Percentiles rank a stretch among this genome's conserved stretches.
Evolutionary conservation across 345 rosid genomes (phyloP).

Genomic region (Syzygium grande): DNA sequence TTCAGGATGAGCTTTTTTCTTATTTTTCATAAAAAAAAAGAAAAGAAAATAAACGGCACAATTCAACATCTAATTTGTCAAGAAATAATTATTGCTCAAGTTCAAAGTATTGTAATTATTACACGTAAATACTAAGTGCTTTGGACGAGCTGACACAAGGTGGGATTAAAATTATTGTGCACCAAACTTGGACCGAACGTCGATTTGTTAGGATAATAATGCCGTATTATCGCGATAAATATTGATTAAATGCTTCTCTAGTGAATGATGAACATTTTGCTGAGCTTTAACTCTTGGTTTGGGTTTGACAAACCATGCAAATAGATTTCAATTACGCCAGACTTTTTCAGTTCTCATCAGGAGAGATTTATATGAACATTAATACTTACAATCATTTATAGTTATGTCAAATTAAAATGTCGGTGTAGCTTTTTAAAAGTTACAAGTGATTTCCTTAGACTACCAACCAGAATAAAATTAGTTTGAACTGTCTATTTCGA

Average conservation of each 20-base stretch:
- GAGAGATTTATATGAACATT: too few relatives aligned
- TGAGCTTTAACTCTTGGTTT: neutral
- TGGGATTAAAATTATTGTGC: neutral
- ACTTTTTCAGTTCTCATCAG: neutral
- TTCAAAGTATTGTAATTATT: neutral
- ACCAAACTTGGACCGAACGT: neutral
- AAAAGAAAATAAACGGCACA: neutral
- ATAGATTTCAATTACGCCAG: neutral
- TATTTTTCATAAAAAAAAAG: neutral
- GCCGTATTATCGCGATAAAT: neutral
- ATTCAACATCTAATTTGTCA: neutral
- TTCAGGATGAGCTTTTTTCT: neutral
- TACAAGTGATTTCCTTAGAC: too few relatives aligned
- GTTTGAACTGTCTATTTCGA: too few relatives aligned
- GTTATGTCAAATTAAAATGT: too few relatives aligned
- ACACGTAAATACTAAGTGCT: neutral
- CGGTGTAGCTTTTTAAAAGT: too few relatives aligned
- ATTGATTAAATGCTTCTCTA: neutral
- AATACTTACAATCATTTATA: too few relatives aligned
- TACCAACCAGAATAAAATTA: too few relatives aligned
- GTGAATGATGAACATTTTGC: neutral
- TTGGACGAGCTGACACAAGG: neutral
- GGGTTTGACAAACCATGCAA: neutral
- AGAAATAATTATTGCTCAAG: neutral
- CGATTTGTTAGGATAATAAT: neutral